These are phyloP conservation scores for Bocquillonia castaneifolia DNA, from an alignment of 441 rosid genomes.

Conservation along the genomic window DNA sequence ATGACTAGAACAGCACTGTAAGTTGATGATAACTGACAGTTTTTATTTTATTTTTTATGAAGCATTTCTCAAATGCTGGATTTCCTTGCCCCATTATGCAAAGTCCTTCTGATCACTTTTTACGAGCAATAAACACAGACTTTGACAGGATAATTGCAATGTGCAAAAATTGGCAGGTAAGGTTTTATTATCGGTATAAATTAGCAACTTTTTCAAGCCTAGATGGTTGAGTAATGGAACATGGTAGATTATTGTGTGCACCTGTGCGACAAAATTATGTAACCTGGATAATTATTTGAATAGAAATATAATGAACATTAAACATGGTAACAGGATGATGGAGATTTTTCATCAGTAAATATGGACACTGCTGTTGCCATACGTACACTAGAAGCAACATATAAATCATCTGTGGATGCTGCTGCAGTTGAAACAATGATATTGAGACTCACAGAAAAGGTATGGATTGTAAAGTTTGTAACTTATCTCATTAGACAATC, in stretches of 20 bases:
- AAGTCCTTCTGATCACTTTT: slow-evolving; percentile 98
- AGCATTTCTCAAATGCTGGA: slow-evolving; percentile 99
- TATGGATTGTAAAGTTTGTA: slow-evolving; percentile 18
- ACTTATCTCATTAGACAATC: neutral
- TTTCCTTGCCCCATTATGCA: slow-evolving; percentile 99
- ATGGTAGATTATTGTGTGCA: neutral
- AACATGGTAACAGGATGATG: slow-evolving; percentile 65
- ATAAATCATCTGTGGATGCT: slow-evolving; percentile 87
- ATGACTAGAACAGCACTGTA: neutral
- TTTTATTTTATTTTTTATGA: slow-evolving; percentile 27
- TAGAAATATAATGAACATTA: slow-evolving; percentile 8
- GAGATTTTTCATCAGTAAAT: slow-evolving; percentile 95
- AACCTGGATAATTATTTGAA: no score
- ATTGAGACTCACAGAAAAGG: slow-evolving; percentile 80
- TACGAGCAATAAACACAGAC: slow-evolving; percentile 96
- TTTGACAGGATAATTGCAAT: slow-evolving; percentile 98
- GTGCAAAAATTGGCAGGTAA: slow-evolving; percentile 99
- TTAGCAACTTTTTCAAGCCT: neutral
- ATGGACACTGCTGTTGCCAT: slow-evolving; percentile 99
- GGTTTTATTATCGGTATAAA: slow-evolving; percentile 4
- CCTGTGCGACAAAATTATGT: neutral
- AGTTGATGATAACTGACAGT: slow-evolving; percentile 25
- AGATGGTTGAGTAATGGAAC: neutral
- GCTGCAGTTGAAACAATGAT: slow-evolving; percentile 83
- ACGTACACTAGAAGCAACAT: slow-evolving; percentile 95